phyloP scores from a whole-genome alignment of 2,329 filamentous ascomycete genomes.

The Cercospora sp. region DNA sequence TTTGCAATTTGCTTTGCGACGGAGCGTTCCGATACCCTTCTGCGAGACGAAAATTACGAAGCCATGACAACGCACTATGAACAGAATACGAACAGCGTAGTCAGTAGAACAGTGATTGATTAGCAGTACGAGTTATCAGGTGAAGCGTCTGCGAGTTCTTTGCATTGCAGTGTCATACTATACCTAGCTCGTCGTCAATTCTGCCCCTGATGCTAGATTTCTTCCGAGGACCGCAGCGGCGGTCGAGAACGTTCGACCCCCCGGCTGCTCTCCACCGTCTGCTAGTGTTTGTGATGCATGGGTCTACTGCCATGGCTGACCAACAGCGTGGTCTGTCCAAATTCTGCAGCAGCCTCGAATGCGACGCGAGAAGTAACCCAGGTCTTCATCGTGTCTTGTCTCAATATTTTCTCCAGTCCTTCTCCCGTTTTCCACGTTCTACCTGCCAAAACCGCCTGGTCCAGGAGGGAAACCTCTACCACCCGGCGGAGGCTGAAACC shows the following conservation, averaged over 20 bases:
- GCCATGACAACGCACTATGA: constrained; percentile 3
- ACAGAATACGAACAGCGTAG: neutral
- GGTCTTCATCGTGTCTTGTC: neutral
- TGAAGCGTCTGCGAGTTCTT: neutral
- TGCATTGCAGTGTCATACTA: constrained; percentile 13
- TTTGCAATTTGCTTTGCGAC: neutral
- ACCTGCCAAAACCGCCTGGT: constrained; percentile 37
- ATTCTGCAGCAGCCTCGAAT: neutral
- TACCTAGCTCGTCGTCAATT: constrained; percentile 20
- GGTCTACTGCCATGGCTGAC: neutral
- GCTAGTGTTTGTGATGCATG: neutral
- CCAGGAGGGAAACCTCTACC: constrained; percentile 38
- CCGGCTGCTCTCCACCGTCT: neutral
- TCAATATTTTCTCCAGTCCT: neutral
- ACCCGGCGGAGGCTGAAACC: constrained; percentile 68
- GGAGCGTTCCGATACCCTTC: constrained; percentile 22
- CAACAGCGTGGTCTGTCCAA: neutral
- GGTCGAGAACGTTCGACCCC: neutral
- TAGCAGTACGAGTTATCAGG: neutral
- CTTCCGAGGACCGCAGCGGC: neutral
- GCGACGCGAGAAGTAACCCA: neutral
- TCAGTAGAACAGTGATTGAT: neutral
- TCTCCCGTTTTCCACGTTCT: constrained; percentile 13
- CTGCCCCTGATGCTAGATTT: constrained; percentile 23
- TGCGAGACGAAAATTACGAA: constrained; percentile 16